Conservation (phyloP, 768 basidiomycete genomes). For the Agrocybe praecox region DNA sequence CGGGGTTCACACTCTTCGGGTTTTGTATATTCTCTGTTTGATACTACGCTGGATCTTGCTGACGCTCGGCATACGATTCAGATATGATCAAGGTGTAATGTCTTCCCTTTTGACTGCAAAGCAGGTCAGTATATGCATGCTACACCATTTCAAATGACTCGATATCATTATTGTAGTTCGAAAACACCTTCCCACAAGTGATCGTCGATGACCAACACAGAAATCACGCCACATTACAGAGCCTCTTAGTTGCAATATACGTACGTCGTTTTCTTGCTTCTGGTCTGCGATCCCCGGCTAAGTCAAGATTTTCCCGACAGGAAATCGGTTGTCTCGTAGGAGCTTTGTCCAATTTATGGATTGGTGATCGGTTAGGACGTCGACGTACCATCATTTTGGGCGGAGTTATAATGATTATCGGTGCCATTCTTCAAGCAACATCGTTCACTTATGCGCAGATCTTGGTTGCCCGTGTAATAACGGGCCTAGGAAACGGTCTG, state of each 20-base stretch:
- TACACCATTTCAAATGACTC: background rate
- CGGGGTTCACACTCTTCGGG: conserved; percentile 68
- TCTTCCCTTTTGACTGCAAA: conserved; percentile 61
- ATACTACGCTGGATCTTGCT: background rate
- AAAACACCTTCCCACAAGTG: conserved; percentile 58
- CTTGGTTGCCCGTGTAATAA: conserved; percentile 60
- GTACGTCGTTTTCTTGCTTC: conserved; percentile 28
- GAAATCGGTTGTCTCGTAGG: conserved; percentile 69
- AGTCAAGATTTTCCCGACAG: conserved; percentile 26
- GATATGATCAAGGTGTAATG: conserved; percentile 76
- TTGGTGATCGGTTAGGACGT: conserved; percentile 62
- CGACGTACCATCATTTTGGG: conserved; percentile 60
- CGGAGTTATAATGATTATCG: conserved; percentile 60
- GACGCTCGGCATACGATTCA: conserved; percentile 16
- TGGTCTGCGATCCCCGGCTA: background rate
- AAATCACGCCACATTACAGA: conserved; percentile 58
- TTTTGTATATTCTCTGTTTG: conserved; percentile 20
- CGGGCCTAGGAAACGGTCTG: conserved; percentile 67
- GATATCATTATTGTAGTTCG: conserved; percentile 40
- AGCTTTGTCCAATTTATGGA: conserved; percentile 62
- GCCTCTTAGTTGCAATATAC: conserved; percentile 62
- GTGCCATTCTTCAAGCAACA: conserved; percentile 60
- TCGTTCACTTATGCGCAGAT: conserved; percentile 63
- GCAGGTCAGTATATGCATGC: conserved; percentile 33
- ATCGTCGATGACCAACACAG: conserved; percentile 36